Conservation (phyloP, 2,329 filamentous ascomycete species). For the Dendryphion nanum region DNA sequence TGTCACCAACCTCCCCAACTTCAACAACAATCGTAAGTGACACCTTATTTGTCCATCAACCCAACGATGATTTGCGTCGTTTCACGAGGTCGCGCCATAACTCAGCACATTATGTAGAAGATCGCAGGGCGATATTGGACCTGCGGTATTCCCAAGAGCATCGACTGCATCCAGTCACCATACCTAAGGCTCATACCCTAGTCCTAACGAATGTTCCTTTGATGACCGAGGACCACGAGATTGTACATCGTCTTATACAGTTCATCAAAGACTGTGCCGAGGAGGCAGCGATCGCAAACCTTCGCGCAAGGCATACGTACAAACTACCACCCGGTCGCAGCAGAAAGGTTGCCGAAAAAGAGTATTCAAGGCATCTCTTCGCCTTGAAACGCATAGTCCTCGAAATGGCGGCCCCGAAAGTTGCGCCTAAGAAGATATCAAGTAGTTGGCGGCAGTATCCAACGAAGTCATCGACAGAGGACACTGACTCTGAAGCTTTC, state of each 20-base stretch:
- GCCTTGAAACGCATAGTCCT: slow-evolving; percentile 56
- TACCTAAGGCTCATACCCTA: slow-evolving; percentile 55
- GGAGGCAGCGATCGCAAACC: slow-evolving; percentile 52
- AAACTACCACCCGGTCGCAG: slow-evolving; percentile 57
- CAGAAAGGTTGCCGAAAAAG: slow-evolving; percentile 48
- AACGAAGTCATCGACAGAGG: slow-evolving; percentile 57
- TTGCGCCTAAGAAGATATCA: slow-evolving; percentile 33
- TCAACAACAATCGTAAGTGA: background rate
- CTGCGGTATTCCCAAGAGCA: slow-evolving; percentile 31
- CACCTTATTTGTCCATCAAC: background rate
- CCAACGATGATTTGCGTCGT: background rate
- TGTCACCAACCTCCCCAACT: background rate
- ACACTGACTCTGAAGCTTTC: slow-evolving; percentile 58
- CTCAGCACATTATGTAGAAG: slow-evolving; percentile 25
- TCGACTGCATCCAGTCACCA: slow-evolving; percentile 53
- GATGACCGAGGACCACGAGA: slow-evolving; percentile 42
- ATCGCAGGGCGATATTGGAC: slow-evolving; percentile 28
- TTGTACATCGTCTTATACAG: slow-evolving; percentile 43
- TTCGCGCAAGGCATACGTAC: slow-evolving; percentile 57
- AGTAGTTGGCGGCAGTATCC: slow-evolving; percentile 47
- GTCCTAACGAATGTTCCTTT: slow-evolving; percentile 58
- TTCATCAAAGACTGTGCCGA: slow-evolving; percentile 59
- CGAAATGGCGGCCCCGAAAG: slow-evolving; percentile 41
- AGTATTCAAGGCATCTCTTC: slow-evolving; percentile 53
- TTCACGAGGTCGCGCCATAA: slow-evolving; percentile 18